These are phyloP conservation scores for Westerdykella sp. DNA, from an alignment of 2,329 filamentous ascomycete genomes.

Conservation along the genomic window DNA sequence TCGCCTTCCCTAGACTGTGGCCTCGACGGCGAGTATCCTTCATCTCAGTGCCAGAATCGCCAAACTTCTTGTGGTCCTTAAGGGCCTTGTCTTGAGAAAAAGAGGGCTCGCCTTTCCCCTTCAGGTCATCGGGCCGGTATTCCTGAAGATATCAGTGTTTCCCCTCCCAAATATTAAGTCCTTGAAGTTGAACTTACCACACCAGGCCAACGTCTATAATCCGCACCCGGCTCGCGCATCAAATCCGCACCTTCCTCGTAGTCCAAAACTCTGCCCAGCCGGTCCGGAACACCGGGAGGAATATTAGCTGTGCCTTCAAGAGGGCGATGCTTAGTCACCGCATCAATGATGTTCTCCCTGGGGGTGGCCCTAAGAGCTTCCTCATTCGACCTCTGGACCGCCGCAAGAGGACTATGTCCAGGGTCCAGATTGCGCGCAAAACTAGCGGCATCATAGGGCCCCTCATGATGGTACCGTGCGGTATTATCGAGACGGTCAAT, in stretches of 20 bases:
- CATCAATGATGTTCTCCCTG: constrained; percentile 67
- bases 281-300: constrained; percentile 66
- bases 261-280: constrained; percentile 62
- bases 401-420: constrained; percentile 65
- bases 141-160: constrained; percentile 27
- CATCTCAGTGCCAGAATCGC: constrained; percentile 41
- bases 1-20: constrained; percentile 31
- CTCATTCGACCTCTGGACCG: constrained; percentile 64
- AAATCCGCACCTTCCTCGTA: constrained; percentile 86
- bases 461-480: constrained; percentile 78
- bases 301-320: constrained; percentile 72
- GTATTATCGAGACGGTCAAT: constrained; percentile 74
- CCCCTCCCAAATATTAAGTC: background rate
- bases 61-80: constrained; percentile 51
- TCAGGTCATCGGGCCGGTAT: constrained; percentile 71
- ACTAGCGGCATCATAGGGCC: constrained; percentile 80
- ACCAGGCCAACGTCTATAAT: constrained; percentile 70
- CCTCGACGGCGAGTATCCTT: constrained; percentile 33
- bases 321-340: constrained; percentile 65
- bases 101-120: constrained; percentile 74
- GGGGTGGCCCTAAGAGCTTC: constrained; percentile 79
- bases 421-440: constrained; percentile 63
- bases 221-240: constrained; percentile 73
- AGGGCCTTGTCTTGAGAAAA: constrained; percentile 64
- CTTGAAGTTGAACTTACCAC: constrained; percentile 53